Conservation (phyloP, 2,329 filamentous ascomycete genomes). For the Epichloe glyceriae region DNA sequence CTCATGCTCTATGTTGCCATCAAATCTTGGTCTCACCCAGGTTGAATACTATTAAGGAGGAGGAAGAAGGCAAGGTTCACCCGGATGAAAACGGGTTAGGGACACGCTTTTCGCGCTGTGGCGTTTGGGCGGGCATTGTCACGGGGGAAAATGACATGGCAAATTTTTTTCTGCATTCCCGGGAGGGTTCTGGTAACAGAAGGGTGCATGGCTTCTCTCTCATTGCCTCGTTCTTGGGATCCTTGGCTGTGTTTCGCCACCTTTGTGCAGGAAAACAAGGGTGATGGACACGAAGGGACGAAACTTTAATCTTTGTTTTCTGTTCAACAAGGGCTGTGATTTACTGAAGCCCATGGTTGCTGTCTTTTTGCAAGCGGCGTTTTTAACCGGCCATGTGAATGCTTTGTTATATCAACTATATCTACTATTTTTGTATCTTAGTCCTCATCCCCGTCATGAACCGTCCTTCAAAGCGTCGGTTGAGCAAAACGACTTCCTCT, state of each 20-base stretch:
- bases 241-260: background rate
- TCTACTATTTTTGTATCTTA: background rate
- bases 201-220: background rate
- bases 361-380: constrained; percentile 2
- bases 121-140: constrained; percentile 7
- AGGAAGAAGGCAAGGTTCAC: background rate
- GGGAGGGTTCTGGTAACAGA: background rate
- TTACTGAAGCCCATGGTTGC: background rate
- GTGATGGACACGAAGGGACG: background rate
- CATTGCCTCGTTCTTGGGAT: background rate
- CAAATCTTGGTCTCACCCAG: background rate
- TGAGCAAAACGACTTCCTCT: background rate
- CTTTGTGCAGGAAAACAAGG: background rate
- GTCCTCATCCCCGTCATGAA: background rate
- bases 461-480: background rate
- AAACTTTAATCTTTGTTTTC: background rate
- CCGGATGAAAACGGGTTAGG: background rate
- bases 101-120: background rate
- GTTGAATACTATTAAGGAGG: background rate
- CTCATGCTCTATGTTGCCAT: background rate
- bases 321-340: background rate
- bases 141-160: background rate
- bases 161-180: background rate
- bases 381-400: constrained; percentile 2
- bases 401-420: constrained; percentile 1